Evolutionary conservation across 2,329 filamentous ascomycete genomes (phyloP), one percentile per base, ranked within the genome.

Genomic region (Lasiodiplodia sp.): DNA sequence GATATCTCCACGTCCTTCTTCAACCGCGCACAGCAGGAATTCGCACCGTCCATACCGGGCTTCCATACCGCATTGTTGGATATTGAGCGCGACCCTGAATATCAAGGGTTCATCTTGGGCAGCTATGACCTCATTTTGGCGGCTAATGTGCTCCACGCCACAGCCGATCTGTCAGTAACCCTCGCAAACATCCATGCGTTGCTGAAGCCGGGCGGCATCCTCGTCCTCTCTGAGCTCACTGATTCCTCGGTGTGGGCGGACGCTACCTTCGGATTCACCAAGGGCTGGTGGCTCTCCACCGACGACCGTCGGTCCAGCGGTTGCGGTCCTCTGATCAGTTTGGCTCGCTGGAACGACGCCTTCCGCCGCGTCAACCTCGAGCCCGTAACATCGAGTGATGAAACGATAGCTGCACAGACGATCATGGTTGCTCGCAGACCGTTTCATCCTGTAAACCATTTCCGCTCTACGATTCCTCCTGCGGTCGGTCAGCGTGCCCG

Each of bases 121-220:
- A n/a, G 34, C 8, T 68, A 55, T 38, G 68, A 69, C 21, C n/a
- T 69, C n/a, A 14, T 69, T 0, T 3, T 69, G 21, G 64, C 47
- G 63, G 47, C n/a, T 8, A 55, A 69, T 18, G 72, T 73, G 12
- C 37, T 53, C 1, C 68, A 67, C 11, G 71, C 71, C 0, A 71
- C 69, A 0, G 12, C 38, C 2, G 37, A 68, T 11, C 21, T 71
- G 14, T 53, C 69, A 7, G 10, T 66, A 12, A 69, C 72, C 0
- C 14, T 75, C 25, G 7, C 18, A 4, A 70, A 74, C 31, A 40
- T 69, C 0, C 69, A 72, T 4, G 47, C 49, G 7, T 55, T 77
- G 3, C 69, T 77, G 0, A 72, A 70, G 21, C 81, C 84, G 0
- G 82, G 80, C 1, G 85, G 84, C 0, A 78, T 81, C n/a, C 71